Evolutionary conservation across 2,329 filamentous ascomycete genomes (phyloP).

Genomic region (Ophiostoma perfectum): DNA sequence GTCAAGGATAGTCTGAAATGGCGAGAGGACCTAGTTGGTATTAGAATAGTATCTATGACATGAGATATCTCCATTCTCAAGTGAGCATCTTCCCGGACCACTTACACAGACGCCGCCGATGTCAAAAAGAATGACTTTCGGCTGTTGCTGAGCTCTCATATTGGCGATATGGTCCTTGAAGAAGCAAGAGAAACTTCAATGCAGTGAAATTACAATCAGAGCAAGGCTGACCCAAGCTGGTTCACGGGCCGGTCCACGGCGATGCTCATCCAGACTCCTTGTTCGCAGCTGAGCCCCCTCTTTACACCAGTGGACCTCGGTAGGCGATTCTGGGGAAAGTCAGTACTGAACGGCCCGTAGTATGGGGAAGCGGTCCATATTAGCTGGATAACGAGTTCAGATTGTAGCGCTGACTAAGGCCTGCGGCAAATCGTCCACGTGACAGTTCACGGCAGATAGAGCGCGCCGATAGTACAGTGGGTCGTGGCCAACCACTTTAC

Average conservation of each 20-base stretch:
- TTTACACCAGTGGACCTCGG: constrained; percentile 21
- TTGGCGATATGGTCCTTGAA: constrained; percentile 16
- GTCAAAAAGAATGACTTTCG: constrained; percentile 82
- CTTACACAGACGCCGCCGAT: constrained; percentile 95
- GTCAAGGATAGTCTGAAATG: constrained; percentile 87
- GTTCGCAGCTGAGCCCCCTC: not conserved
- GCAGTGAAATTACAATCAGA: not conserved
- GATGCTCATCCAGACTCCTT: constrained; percentile 4
- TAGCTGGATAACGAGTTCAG: not conserved
- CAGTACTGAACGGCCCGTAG: not conserved
- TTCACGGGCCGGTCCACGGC: not conserved
- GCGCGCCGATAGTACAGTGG: not conserved
- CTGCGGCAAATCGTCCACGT: not conserved
- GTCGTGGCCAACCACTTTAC: constrained; percentile 18
- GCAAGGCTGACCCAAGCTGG: not conserved
- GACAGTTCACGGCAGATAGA: constrained; percentile 11
- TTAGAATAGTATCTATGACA: not conserved
- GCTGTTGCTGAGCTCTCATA: constrained; percentile 46
- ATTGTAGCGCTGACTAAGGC: not conserved
- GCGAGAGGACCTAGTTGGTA: constrained; percentile 68
- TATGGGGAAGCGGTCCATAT: not conserved
- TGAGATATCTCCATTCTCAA: not conserved
- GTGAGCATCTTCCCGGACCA: constrained; percentile 28
- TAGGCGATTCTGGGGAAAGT: constrained; percentile 7
- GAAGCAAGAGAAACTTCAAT: not conserved